These are phyloP conservation scores for Umbellularia californica DNA, from an alignment of 164 flowering plant species.

Conservation along the genomic window DNA sequence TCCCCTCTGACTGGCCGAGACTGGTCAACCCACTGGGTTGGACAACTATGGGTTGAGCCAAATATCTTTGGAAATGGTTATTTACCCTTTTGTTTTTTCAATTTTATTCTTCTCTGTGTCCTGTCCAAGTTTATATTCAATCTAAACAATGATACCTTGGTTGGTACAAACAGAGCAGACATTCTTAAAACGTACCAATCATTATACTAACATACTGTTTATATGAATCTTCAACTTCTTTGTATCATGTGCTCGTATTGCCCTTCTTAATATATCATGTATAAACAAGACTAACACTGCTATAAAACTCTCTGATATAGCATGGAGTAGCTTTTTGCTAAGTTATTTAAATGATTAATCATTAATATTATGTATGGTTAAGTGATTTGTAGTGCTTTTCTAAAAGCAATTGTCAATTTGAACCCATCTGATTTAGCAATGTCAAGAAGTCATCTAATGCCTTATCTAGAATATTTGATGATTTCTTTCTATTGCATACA, in stretches of 20 bases:
- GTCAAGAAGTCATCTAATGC: background rate
- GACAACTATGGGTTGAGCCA: no score
- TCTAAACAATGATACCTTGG: background rate
- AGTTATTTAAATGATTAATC: background rate
- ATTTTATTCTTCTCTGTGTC: background rate
- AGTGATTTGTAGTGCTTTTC: background rate
- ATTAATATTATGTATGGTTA: no score
- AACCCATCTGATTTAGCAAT: background rate
- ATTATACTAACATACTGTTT: no score
- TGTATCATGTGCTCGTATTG: background rate
- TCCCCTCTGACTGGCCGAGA: no score
- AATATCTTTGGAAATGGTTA: background rate
- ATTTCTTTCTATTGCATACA: no score
- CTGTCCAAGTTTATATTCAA: background rate
- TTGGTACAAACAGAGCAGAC: no score
- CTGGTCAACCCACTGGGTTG: no score
- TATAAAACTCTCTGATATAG: background rate
- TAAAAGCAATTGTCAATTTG: background rate
- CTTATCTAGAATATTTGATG: background rate
- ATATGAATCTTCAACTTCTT: no score
- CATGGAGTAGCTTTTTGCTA: background rate
- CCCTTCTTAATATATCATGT: no score
- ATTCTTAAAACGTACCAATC: background rate
- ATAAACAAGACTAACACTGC: background rate
- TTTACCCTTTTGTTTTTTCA: background rate